These are phyloP conservation scores for Trichomonascaceae sp. DNA, from an alignment of 1,139 yeast genomes.

Conservation along the genomic window DNA sequence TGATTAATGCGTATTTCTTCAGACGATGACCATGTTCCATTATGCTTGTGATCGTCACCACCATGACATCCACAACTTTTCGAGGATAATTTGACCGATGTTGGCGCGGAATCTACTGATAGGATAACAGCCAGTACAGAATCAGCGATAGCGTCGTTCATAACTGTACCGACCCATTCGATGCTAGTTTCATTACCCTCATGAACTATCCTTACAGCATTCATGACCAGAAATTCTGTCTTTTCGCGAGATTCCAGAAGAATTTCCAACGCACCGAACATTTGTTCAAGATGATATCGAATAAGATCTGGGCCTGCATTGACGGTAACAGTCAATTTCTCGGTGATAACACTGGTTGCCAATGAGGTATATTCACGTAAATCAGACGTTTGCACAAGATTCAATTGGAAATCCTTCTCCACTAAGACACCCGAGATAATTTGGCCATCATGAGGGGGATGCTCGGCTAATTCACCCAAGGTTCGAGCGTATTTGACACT, in stretches of 20 bases:
- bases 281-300: constrained; percentile 85
- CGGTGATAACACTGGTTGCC: constrained; percentile 78
- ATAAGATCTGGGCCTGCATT: constrained; percentile 77
- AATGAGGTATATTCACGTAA: constrained; percentile 83
- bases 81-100: constrained; percentile 82
- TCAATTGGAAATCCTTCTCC: constrained; percentile 84
- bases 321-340: constrained; percentile 70
- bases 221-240: constrained; percentile 43
- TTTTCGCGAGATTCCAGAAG: constrained; percentile 39
- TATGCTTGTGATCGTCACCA: constrained; percentile 21
- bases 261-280: constrained; percentile 83
- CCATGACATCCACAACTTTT: constrained; percentile 44
- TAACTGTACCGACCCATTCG: constrained; percentile 87
- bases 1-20: constrained; percentile 51
- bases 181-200: constrained; percentile 40
- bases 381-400: constrained; percentile 75
- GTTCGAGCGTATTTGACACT: constrained; percentile 85
- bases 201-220: constrained; percentile 35
- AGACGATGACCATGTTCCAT: constrained; percentile 22
- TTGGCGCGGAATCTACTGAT: constrained; percentile 92
- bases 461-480: constrained; percentile 65
- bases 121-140: constrained; percentile 83
- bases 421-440: constrained; percentile 83
- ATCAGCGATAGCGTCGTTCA: constrained; percentile 93
- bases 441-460: constrained; percentile 34